phyloP scores from a whole-genome alignment of 441 rosid species.

The Jatropha podagrica region DNA sequence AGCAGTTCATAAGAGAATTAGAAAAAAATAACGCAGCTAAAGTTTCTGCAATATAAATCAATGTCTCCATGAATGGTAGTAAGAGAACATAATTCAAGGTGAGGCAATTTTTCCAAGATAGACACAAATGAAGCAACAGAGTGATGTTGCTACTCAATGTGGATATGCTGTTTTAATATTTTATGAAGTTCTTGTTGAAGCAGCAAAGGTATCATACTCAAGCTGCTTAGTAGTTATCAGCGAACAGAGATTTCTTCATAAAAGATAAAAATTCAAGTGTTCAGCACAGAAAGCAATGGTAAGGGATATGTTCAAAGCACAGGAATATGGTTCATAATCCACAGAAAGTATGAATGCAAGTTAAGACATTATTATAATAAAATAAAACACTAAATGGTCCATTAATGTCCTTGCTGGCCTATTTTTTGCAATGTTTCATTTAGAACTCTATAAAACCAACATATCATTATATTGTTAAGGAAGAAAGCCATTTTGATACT shows the following conservation, averaged over 20 bases:
- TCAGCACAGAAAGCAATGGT: not conserved
- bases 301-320: not conserved
- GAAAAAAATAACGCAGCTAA: not conserved
- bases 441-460: too few species aligned
- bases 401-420: too few species aligned
- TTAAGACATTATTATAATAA: too few species aligned
- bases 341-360: too few species aligned
- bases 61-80: not conserved
- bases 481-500: too few species aligned
- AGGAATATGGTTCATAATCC: too few species aligned
- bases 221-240: not conserved
- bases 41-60: not conserved
- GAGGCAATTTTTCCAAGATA: not conserved
- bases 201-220: not conserved
- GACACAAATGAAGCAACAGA: not conserved
- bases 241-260: not conserved
- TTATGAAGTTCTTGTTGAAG: too few species aligned
- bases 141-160: too few species aligned
- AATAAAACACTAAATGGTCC: too few species aligned
- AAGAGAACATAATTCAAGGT: not conserved
- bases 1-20: not conserved
- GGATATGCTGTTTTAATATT: too few species aligned
- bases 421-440: too few species aligned
- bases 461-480: too few species aligned
- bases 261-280: not conserved